Conservation (phyloP, 2,329 filamentous ascomycete genomes). For the Clonostachys rhizophaga region DNA sequence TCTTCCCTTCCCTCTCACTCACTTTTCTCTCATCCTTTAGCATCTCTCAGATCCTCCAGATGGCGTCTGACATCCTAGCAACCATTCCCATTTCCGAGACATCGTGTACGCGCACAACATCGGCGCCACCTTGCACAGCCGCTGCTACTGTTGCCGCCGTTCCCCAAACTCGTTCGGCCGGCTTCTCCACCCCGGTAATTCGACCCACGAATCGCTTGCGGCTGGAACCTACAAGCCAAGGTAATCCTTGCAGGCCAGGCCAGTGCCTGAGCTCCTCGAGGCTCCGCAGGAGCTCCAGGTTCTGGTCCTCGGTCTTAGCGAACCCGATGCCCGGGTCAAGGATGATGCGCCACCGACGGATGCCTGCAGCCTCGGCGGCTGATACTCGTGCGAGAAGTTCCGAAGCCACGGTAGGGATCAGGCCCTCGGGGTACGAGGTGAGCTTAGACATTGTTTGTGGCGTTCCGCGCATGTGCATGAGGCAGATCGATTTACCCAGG, state of each 20-base stretch:
- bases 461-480: slow-evolving; percentile 94
- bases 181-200: slow-evolving; percentile 70
- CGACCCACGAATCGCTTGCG: slow-evolving; percentile 85
- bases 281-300: slow-evolving; percentile 70
- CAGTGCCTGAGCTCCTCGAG: slow-evolving; percentile 60
- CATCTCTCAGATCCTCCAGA: slow-evolving; percentile 56
- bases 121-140: slow-evolving; percentile 80
- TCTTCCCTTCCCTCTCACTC: no score
- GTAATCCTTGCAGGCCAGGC: slow-evolving; percentile 63
- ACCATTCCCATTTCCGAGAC: slow-evolving; percentile 82
- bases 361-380: slow-evolving; percentile 73
- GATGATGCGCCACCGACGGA: slow-evolving; percentile 90
- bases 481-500: slow-evolving; percentile 70
- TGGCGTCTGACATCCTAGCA: slow-evolving; percentile 85
- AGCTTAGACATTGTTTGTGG: slow-evolving; percentile 75
- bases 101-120: slow-evolving; percentile 91
- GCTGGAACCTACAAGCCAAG: slow-evolving; percentile 87
- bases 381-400: slow-evolving; percentile 69
- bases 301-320: slow-evolving; percentile 78
- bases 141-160: slow-evolving; percentile 86
- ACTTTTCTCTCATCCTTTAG: not conserved
- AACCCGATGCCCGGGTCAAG: slow-evolving; percentile 94
- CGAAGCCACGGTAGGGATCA: slow-evolving; percentile 58
- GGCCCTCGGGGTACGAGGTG: slow-evolving; percentile 62
- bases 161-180: slow-evolving; percentile 72